Percentiles rank a stretch among this genome's conserved stretches.
These are phyloP conservation scores for Stygiomarasmius scandens DNA, from an alignment of 1,284 basidiomycete genomes.

Conservation along the genomic window DNA sequence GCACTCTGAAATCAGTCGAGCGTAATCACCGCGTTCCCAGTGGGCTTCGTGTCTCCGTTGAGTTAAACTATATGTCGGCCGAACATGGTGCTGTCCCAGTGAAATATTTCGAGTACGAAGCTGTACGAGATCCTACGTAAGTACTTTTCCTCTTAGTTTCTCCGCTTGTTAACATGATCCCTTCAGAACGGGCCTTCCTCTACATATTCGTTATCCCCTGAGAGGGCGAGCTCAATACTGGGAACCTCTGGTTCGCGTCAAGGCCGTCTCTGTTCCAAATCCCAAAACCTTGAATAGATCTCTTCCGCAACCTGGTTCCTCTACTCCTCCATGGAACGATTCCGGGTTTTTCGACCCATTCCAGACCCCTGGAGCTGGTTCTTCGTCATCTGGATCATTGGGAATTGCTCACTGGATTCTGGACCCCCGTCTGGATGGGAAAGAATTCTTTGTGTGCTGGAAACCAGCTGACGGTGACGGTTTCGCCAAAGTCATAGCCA, in stretches of 20 bases:
- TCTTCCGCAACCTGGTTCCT: not conserved
- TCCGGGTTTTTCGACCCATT: not conserved
- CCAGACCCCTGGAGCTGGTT: not conserved
- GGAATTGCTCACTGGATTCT: not conserved
- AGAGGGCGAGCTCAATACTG: not conserved
- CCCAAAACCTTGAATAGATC: not conserved
- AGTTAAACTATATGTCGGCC: not conserved
- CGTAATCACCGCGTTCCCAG: not conserved
- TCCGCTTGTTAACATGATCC: not conserved
- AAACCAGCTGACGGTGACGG: not conserved
- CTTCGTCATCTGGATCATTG: too few species aligned
- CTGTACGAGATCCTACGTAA: not conserved
- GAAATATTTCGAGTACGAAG: not conserved
- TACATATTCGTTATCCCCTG: not conserved
- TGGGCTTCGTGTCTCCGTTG: not conserved
- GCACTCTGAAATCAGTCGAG: not conserved
- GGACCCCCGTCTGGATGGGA: not conserved
- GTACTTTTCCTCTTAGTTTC: not conserved
- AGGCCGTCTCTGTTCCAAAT: not conserved
- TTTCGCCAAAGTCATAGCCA: not conserved
- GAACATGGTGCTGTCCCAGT: not conserved
- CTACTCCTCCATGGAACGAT: too few species aligned
- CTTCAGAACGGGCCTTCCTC: not conserved
- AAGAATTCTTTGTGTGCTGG: not conserved
- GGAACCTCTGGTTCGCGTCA: not conserved